Percentiles rank a stretch among this genome's conserved stretches.
Conservation (phyloP, 1,284 basidiomycete genomes). For the Ceratobasidium sp. region DNA sequence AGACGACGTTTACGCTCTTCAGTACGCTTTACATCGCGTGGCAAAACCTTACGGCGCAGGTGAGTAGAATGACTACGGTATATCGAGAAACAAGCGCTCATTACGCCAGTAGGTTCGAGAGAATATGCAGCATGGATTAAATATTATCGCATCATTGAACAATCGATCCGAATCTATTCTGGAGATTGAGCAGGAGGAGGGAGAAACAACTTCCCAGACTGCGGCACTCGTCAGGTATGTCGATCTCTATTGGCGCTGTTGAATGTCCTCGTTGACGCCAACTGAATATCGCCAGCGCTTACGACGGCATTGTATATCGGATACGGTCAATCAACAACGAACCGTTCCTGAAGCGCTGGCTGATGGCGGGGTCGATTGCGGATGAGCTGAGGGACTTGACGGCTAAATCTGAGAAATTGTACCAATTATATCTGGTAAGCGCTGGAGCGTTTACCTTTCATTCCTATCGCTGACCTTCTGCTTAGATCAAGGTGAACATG, state of each 20-base stretch:
- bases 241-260: background rate
- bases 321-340: conserved; percentile 37
- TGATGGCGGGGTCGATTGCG: conserved; percentile 6
- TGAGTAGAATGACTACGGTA: background rate
- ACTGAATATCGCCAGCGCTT: conserved; percentile 1
- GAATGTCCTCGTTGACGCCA: background rate
- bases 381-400: conserved; percentile 20
- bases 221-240: conserved; percentile 28
- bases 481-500: conserved; percentile 34
- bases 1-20: conserved; percentile 35
- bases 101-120: background rate
- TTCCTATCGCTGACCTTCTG: background rate
- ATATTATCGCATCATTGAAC: conserved; percentile 36
- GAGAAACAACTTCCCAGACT: conserved; percentile 36
- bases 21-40: conserved; percentile 38
- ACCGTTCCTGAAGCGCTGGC: conserved; percentile 26
- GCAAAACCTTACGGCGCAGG: conserved; percentile 30
- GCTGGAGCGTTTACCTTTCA: too few relatives aligned
- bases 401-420: conserved; percentile 28
- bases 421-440: conserved; percentile 39
- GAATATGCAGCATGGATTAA: conserved; percentile 25
- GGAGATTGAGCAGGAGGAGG: conserved; percentile 38
- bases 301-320: conserved; percentile 26
- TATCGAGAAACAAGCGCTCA: background rate
- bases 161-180: conserved; percentile 35